Evolutionary conservation across 2,329 filamentous ascomycete genomes (phyloP).

Genomic region (Arthrinium puccinioides): DNA sequence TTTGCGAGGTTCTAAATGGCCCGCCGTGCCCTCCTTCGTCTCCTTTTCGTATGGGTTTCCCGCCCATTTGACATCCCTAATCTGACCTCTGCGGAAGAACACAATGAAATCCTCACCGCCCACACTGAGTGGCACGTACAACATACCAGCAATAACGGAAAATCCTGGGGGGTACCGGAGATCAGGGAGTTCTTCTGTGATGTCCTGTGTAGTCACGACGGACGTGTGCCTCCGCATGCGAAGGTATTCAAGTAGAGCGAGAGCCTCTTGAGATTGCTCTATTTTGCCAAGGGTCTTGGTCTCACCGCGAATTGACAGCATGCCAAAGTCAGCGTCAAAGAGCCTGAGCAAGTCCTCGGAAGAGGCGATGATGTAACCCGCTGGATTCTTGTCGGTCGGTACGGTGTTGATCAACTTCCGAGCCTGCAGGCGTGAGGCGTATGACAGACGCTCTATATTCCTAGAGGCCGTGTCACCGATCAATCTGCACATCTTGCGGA

Average conservation of each 20-base stretch:
- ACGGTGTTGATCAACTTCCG: slow-evolving; percentile 83
- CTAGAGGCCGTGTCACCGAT: slow-evolving; percentile 79
- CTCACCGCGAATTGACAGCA: slow-evolving; percentile 79
- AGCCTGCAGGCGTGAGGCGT: slow-evolving; percentile 76
- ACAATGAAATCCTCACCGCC: slow-evolving; percentile 80
- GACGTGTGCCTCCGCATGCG: slow-evolving; percentile 67
- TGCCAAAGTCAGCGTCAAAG: slow-evolving; percentile 81
- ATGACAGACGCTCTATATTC: slow-evolving; percentile 82
- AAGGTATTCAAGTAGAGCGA: slow-evolving; percentile 80
- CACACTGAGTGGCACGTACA: slow-evolving; percentile 74
- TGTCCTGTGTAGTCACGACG: slow-evolving; percentile 71
- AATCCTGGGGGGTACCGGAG: slow-evolving; percentile 75
- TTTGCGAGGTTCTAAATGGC: slow-evolving; percentile 69
- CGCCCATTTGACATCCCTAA: slow-evolving; percentile 75
- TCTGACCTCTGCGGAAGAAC: slow-evolving; percentile 75
- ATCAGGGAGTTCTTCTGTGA: slow-evolving; percentile 72
- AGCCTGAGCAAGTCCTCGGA: slow-evolving; percentile 78
- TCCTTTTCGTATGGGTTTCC: slow-evolving; percentile 81
- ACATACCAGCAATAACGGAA: slow-evolving; percentile 65
- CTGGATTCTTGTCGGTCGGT: slow-evolving; percentile 73
- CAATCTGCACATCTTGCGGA: slow-evolving; percentile 84
- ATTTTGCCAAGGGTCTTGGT: slow-evolving; percentile 76
- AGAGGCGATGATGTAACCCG: slow-evolving; percentile 84
- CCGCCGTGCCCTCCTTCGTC: slow-evolving; percentile 62
- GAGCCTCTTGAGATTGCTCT: slow-evolving; percentile 71